Evolutionary conservation across 352 stramenopile species (phyloP), one percentile per base, ranked within the genome.

Genomic region (Phytophthora boehmeriae): DNA sequence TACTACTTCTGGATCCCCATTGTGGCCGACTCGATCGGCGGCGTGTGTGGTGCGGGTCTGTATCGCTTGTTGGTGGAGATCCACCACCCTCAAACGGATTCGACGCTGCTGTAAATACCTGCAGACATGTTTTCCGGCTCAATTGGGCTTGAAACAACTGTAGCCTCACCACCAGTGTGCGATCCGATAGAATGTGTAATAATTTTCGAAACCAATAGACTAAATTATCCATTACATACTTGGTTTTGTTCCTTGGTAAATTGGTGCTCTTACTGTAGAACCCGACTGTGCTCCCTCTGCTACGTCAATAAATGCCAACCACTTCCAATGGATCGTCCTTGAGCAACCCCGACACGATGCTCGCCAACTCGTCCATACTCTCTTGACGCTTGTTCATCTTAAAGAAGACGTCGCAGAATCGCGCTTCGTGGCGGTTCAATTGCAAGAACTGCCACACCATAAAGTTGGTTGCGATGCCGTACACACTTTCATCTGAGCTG

Each of bases 1-100:
- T 61, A 69, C 45, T 84, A 84, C 68, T 84, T 81, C 58, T 81
- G 68, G 66, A 66, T 78, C 48, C 72, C 68, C n/a, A 66, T 78
- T 53, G 55, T 80, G 25, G 68, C 64, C 6, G 68, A 71, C 2
- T 41, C 42, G 2, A 20, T 80, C 32, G 71, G 74, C 36, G 71
- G 63, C 20, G 58, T 71, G 27, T 22, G 61, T 19, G 74, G 71
- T n/a, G 67, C 52, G 19, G 59, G 64, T 48, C 39, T 59, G 35
- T 82, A 82, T 59, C 64, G 66, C 46, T 19, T 71, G 27, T 59
- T 76, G 19, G 62, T 85, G 17, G 72, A 68, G 55, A 67, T 69
- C 38, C 75, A 85, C 73, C 76, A 84, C 59, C 74, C 67, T 30
- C 25, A 30, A 6, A 30, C 6, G 25, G 25, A 30, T 3, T 8